Evolutionary conservation across 75 land plant species (phyloP).

Genomic region (Selaginella moellendorffii): DNA sequence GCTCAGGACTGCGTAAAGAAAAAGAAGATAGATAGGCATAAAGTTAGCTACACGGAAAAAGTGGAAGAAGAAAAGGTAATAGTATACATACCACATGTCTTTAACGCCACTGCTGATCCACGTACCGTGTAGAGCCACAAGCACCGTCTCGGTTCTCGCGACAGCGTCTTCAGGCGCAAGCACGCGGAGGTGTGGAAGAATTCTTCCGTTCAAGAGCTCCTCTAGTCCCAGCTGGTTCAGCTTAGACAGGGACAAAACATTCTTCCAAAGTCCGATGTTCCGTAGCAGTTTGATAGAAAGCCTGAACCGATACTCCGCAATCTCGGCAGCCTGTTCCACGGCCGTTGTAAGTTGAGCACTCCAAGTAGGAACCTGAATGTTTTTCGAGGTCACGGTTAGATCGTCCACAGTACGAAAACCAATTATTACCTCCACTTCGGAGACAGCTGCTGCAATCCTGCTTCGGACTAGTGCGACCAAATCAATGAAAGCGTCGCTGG

Average conservation of each 20-base stretch:
- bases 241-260: conserved; percentile 45
- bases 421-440: conserved; percentile 24
- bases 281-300: conserved; percentile 60
- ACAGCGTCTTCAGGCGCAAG: conserved; percentile 67
- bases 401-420: not conserved
- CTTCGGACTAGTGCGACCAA: conserved; percentile 42
- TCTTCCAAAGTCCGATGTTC: conserved; percentile 77
- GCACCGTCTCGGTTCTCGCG: conserved; percentile 58
- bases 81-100: conserved; percentile 32
- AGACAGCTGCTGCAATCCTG: conserved; percentile 55
- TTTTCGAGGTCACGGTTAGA: not conserved
- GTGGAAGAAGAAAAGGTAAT: no score
- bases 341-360: conserved; percentile 37
- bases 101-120: conserved; percentile 56
- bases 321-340: conserved; percentile 60
- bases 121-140: conserved; percentile 60
- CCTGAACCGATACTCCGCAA: conserved; percentile 75
- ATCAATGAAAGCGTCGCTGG: conserved; percentile 51
- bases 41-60: no score
- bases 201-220: conserved; percentile 48
- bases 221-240: conserved; percentile 77
- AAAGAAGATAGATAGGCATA: not conserved
- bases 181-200: conserved; percentile 63
- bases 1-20: conserved; percentile 30
- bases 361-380: conserved; percentile 66